These are phyloP conservation scores for Xylariaceae sp. DNA, from an alignment of 2,329 filamentous ascomycete species.

Conservation along the genomic window DNA sequence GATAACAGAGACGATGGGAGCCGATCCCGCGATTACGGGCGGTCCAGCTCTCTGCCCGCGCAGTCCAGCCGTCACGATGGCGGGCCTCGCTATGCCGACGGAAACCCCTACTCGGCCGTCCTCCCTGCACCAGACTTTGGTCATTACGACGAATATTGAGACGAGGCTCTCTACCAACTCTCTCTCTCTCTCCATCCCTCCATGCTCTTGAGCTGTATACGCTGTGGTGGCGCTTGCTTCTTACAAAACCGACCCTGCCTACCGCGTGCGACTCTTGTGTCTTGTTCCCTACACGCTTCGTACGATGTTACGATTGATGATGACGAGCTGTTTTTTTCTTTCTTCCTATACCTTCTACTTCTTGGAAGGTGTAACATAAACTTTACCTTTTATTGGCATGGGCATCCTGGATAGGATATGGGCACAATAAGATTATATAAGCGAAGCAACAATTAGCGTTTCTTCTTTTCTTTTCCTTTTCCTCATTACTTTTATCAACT, in stretches of 20 bases:
- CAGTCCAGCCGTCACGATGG: conserved; percentile 37
- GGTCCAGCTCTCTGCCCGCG: conserved; percentile 38
- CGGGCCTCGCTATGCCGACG: conserved; percentile 42
- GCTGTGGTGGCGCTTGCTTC: too few species aligned
- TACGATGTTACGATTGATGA: conserved; percentile 24
- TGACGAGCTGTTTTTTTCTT: conserved; percentile 14
- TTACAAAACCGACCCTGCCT: neutral
- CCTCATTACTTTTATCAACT: neutral
- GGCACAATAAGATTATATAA: conserved; percentile 22
- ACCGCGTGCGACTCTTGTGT: conserved; percentile 1
- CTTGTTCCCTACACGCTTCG: neutral
- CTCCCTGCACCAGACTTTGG: conserved; percentile 39
- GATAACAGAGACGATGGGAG: conserved; percentile 28
- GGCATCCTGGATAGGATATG: too few species aligned
- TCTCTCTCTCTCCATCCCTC: too few species aligned
- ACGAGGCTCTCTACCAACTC: neutral
- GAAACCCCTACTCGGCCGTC: conserved; percentile 40
- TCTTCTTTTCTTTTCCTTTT: conserved; percentile 19
- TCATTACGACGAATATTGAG: conserved; percentile 34
- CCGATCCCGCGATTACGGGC: conserved; percentile 40
- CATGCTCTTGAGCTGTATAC: too few species aligned
- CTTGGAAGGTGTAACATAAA: too few species aligned
- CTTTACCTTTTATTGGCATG: too few species aligned
- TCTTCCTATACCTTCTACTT: too few species aligned
- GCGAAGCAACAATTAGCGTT: conserved; percentile 14